Conservation (phyloP, 2,329 filamentous ascomycete genomes). For the Botryotinia globosa region DNA sequence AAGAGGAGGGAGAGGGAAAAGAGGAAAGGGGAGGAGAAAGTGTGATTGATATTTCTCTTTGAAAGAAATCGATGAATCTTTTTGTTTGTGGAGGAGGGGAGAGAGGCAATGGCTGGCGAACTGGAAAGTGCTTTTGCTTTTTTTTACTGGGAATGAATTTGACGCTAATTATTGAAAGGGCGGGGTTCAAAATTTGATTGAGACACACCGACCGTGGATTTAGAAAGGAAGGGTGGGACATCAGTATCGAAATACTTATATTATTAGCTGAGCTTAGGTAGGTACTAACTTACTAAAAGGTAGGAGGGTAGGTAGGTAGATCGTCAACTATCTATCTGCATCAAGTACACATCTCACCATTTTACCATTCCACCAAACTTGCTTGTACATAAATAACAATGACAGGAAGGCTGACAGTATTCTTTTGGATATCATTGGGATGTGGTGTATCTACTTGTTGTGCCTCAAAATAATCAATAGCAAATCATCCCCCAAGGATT, state of each 20-base stretch:
- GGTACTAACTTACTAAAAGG: too few species aligned
- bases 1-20: conserved; percentile 21
- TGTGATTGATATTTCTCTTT: conserved; percentile 11
- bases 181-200: background rate
- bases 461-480: too few species aligned
- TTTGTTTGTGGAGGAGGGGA: conserved; percentile 10
- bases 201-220: background rate
- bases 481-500: background rate
- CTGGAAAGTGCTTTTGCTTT: conserved; percentile 12
- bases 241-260: background rate
- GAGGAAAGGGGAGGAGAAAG: conserved; percentile 27
- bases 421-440: background rate
- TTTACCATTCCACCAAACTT: background rate
- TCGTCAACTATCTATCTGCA: background rate
- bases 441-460: background rate
- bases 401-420: background rate
- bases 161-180: conserved; percentile 14
- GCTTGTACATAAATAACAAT: background rate
- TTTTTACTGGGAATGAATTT: conserved; percentile 18
- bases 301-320: background rate
- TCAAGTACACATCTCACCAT: background rate
- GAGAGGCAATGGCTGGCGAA: conserved; percentile 14
- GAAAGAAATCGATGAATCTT: conserved; percentile 12
- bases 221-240: conserved; percentile 6
- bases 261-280: background rate